Conservation (phyloP, 75 land plant species). For the Larix kaempferi region DNA sequence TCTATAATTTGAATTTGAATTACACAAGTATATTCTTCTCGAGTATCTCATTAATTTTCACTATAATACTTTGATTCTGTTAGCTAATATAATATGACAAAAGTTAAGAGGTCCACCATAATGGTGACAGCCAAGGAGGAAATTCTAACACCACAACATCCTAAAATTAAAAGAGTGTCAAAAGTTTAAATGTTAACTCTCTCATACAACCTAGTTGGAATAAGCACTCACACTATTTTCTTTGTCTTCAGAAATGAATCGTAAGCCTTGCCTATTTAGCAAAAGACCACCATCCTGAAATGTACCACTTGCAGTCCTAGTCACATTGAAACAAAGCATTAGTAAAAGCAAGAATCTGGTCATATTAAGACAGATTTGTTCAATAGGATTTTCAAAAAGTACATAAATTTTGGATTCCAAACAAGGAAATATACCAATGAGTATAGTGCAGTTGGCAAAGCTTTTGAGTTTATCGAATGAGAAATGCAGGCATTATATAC, state of each 20-base stretch:
- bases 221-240: constrained; percentile 24
- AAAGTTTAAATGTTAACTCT: background rate
- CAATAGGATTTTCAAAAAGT: too few relatives aligned
- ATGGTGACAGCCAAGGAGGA: background rate
- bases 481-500: too few relatives aligned
- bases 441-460: background rate
- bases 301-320: constrained; percentile 85
- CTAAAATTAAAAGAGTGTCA: background rate
- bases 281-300: constrained; percentile 86
- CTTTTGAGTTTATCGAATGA: background rate
- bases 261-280: constrained; percentile 74
- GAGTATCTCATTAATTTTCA: background rate
- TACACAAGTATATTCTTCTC: background rate
- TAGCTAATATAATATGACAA: background rate
- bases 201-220: background rate
- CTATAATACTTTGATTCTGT: background rate
- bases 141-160: background rate
- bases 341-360: background rate
- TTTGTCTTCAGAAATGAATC: constrained; percentile 49
- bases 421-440: background rate
- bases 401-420: background rate
- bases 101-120: background rate
- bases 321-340: background rate
- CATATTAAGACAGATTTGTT: background rate
- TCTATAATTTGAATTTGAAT: background rate